A percentile compares a stretch with the other conserved stretches of the same genome.
Evolutionary conservation across 1,284 basidiomycete genomes (phyloP).

Genomic region (Tausonia pullulans): DNA sequence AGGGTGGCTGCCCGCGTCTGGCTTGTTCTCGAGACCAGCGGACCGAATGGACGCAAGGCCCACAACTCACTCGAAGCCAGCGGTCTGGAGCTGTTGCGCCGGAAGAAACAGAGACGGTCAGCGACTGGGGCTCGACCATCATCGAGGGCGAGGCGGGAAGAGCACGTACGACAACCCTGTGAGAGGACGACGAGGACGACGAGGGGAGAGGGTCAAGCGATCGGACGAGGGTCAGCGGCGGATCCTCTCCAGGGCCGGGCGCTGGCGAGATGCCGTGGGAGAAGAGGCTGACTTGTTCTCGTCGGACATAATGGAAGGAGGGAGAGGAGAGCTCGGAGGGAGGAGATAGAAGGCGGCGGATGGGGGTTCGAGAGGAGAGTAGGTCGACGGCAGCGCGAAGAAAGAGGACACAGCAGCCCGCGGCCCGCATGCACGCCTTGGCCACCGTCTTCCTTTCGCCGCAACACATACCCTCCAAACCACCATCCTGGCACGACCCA

Average conservation of each 20-base stretch:
- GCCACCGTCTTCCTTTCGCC: no score
- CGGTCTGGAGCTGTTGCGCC: constrained; percentile 31
- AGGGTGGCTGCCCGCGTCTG: background rate
- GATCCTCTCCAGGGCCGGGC: no score
- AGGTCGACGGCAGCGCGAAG: no score
- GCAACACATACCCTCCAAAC: no score
- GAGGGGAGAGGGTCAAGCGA: background rate
- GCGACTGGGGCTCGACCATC: background rate
- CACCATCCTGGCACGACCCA: no score
- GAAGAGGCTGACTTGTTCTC: background rate
- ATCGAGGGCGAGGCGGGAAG: background rate
- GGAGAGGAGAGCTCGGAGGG: background rate
- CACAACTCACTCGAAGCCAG: constrained; percentile 36
- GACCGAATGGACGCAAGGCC: background rate
- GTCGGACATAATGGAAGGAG: background rate
- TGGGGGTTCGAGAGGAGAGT: background rate
- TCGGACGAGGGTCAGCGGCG: background rate
- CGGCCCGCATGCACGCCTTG: no score
- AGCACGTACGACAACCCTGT: constrained; percentile 3
- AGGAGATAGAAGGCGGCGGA: background rate
- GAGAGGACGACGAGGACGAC: background rate
- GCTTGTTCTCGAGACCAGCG: background rate
- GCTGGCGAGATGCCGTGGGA: no score
- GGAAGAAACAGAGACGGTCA: background rate
- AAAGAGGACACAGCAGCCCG: no score